Evolutionary conservation across 176 grass and related monocot species (phyloP), one percentile per base, ranked within the genome.

Genomic region (Carex myosuroides): DNA sequence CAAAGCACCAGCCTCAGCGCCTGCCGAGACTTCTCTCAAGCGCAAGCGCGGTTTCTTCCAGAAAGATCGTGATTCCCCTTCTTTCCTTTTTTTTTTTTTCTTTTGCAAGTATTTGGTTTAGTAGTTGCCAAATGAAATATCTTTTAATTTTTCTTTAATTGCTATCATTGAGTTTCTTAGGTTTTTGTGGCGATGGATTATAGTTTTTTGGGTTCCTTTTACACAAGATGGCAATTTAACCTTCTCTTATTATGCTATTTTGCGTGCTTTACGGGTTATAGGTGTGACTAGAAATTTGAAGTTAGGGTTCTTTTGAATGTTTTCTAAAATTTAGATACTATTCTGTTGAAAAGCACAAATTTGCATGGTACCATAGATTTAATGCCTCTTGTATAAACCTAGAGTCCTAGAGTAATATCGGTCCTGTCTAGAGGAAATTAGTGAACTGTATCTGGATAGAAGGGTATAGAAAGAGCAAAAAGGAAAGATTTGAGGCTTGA

Each of bases 11-110:
- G 58, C 48, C 60, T 80, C 69, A 80, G 79, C 53, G 53, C 33
- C 61, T 79, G 8, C 88, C 89, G 3, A 74, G 58, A 30, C 91
- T 32, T 90, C 86, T 46, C 86, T 98, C 77, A 98, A 93, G 90
- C 95, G 95, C 89, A 98, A 97, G 92, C 92, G 89, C 13, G 92
- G 92, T 10, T 80, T 94, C 81, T 97, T 97, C 84, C 92, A 97
- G 87, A 94, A 91, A 89, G 94, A 97, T 87, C 79, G 92, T 97
- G 90, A 79, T 84, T 18, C 9, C n/a, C 1, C 70, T 30, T 41
- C 73, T 21, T 42, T 5, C 22, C 44, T 39, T 64, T 3, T 1
- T 39, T 64, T 3, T 1, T 33, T 83, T 67, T 35, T 69, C 65
- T 69, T 69, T 39, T 6, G 5, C 37, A 39, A 39, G 4, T 39